phyloP scores from a whole-genome alignment of 2,329 filamentous ascomycete species.

The Bipolaris sorokiniana region DNA sequence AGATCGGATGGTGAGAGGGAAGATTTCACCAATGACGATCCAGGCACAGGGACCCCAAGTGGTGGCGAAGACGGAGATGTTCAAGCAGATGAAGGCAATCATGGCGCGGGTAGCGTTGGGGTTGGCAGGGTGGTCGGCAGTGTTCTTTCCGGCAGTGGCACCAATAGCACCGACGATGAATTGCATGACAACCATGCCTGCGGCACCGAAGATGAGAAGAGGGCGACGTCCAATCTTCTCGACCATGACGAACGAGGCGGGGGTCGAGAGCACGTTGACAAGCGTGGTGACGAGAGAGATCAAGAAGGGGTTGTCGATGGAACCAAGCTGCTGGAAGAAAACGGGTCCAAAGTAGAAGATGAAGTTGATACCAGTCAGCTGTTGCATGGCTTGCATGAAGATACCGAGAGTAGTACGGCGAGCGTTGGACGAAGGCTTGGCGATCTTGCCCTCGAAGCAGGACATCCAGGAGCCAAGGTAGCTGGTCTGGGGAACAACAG shows the following conservation, averaged over 20 bases:
- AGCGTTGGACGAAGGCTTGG: constrained; percentile 58
- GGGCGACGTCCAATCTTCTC: constrained; percentile 81
- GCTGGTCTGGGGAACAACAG: constrained; percentile 53
- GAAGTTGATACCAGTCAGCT: constrained; percentile 86
- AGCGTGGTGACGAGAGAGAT: constrained; percentile 85
- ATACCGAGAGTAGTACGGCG: constrained; percentile 57
- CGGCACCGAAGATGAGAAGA: constrained; percentile 77
- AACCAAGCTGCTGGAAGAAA: constrained; percentile 78
- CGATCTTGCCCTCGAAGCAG: constrained; percentile 63
- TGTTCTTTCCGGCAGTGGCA: constrained; percentile 43
- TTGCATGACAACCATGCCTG: constrained; percentile 84
- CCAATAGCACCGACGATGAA: constrained; percentile 80
- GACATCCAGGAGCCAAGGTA: constrained; percentile 65
- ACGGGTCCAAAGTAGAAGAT: constrained; percentile 66
- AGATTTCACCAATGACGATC: constrained; percentile 86
- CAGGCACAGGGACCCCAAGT: constrained; percentile 82
- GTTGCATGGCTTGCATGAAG: constrained; percentile 59
- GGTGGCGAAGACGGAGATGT: constrained; percentile 88
- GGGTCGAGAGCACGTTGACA: constrained; percentile 85
- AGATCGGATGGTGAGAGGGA: constrained; percentile 86
- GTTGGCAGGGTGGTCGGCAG: constrained; percentile 47
- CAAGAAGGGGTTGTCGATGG: constrained; percentile 77
- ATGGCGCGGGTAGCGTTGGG: constrained; percentile 51
- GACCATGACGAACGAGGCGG: constrained; percentile 83
- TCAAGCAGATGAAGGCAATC: constrained; percentile 90